phyloP scores from a whole-genome alignment of 2,329 filamentous ascomycete species.

The Epichloe sylvatica region DNA sequence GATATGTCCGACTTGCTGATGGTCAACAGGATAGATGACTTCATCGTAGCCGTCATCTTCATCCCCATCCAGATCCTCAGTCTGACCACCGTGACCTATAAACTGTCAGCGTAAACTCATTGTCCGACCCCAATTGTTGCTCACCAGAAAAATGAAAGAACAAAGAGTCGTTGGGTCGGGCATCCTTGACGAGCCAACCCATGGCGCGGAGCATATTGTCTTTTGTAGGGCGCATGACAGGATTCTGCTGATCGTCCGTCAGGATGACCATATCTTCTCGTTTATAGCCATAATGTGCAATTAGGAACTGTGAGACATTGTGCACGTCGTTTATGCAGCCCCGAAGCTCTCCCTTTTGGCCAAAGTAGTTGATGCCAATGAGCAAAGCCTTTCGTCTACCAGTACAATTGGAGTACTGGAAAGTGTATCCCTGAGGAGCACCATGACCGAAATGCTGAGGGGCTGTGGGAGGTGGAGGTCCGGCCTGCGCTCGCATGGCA shows the following conservation, averaged over 20 bases:
- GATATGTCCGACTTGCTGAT: conserved; percentile 54
- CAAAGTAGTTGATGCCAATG: conserved; percentile 73
- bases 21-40: conserved; percentile 67
- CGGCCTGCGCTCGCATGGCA: conserved; percentile 6
- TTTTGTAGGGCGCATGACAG: conserved; percentile 59
- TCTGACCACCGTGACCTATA: conserved; percentile 60
- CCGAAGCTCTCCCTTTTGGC: conserved; percentile 57
- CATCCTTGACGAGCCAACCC: conserved; percentile 60
- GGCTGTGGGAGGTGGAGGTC: conserved; percentile 32
- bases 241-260: conserved; percentile 60
- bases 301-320: conserved; percentile 60
- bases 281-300: conserved; percentile 55
- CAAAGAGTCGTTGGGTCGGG: conserved; percentile 58
- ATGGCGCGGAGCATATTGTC: conserved; percentile 61
- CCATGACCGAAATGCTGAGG: conserved; percentile 51
- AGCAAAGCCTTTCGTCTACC: conserved; percentile 60
- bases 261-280: conserved; percentile 68
- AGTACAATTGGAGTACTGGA: conserved; percentile 64
- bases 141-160: conserved; percentile 64
- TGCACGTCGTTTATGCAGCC: conserved; percentile 73
- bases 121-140: not conserved
- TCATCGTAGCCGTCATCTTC: conserved; percentile 68
- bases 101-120: not conserved
- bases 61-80: conserved; percentile 58
- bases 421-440: conserved; percentile 54